phyloP scores from a whole-genome alignment of 306 rosid species.

The Canavalia ensiformis region DNA sequence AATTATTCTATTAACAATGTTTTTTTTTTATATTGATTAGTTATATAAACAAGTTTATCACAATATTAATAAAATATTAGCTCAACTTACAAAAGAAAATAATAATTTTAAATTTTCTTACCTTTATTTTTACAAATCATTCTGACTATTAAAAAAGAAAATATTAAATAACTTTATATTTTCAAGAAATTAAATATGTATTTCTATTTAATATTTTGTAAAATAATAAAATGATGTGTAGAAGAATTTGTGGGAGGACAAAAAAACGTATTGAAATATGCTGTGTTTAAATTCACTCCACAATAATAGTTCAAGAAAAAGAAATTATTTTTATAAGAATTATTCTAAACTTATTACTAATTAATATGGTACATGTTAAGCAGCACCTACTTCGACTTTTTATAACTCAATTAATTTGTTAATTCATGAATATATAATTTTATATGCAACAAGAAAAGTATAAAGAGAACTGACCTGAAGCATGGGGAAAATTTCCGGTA shows the following conservation, averaged over 20 bases:
- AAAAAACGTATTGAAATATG: too few relatives aligned
- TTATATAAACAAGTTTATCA: background rate
- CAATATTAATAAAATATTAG: background rate
- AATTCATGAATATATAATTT: background rate
- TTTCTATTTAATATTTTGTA: too few relatives aligned
- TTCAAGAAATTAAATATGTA: too few relatives aligned
- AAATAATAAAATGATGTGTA: too few relatives aligned
- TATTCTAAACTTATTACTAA: background rate
- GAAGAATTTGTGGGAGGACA: too few relatives aligned
- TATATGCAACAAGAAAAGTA: background rate
- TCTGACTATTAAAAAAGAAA: too few relatives aligned
- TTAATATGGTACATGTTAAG: background rate
- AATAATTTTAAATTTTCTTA: too few relatives aligned
- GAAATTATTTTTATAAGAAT: background rate
- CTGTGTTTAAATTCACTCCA: too few relatives aligned
- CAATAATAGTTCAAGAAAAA: too few relatives aligned
- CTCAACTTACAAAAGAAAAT: background rate
- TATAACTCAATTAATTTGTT: background rate
- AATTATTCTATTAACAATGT: background rate
- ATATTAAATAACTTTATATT: too few relatives aligned
- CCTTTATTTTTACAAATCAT: too few relatives aligned
- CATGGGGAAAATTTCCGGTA: conserved; percentile 45
- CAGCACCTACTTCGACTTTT: background rate
- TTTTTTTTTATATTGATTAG: background rate
- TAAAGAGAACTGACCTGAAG: conserved; percentile 57